A percentile compares a stretch with the other conserved stretches of the same genome.
Conservation (phyloP, 2,329 filamentous ascomycete genomes). For the Pestalotiopsis sp. region DNA sequence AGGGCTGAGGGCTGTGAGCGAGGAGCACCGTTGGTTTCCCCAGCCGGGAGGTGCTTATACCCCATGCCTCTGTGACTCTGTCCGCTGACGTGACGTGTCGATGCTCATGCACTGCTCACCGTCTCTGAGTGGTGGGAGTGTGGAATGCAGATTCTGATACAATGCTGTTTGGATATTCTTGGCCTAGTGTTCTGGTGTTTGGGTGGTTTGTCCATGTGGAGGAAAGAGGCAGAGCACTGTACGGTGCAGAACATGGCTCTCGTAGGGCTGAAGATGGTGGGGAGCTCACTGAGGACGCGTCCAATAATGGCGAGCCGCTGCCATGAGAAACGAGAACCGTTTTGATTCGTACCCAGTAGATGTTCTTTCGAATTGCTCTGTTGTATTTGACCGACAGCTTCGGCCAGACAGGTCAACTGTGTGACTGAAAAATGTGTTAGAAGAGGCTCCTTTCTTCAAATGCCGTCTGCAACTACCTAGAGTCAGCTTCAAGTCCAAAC, state of each 20-base stretch:
- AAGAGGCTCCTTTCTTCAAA: neutral
- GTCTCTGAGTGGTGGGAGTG: neutral
- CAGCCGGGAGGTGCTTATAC: neutral
- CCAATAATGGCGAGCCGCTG: slow-evolving; percentile 5
- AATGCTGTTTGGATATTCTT: slow-evolving; percentile 1
- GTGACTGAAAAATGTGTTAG: neutral
- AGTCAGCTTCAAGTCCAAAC: neutral
- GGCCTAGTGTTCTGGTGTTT: neutral
- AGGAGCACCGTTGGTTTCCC: neutral
- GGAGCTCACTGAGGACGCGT: neutral
- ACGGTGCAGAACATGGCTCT: slow-evolving; percentile 12
- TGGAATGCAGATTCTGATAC: neutral
- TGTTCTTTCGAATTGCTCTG: neutral
- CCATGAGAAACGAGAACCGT: neutral
- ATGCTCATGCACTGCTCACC: slow-evolving; percentile 2
- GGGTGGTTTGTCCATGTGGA: neutral
- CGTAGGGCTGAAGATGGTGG: slow-evolving; percentile 18
- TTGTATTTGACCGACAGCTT: neutral
- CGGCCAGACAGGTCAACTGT: neutral
- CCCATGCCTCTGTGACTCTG: neutral
- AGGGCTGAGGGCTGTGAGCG: slow-evolving; percentile 4
- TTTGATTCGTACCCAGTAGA: neutral
- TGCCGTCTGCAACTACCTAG: neutral
- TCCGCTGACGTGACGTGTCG: slow-evolving; percentile 2
- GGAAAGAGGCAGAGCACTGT: neutral